Evolutionary conservation across 345 rosid genomes (phyloP).

Genomic region (Chamaenerion angustifolium): DNA sequence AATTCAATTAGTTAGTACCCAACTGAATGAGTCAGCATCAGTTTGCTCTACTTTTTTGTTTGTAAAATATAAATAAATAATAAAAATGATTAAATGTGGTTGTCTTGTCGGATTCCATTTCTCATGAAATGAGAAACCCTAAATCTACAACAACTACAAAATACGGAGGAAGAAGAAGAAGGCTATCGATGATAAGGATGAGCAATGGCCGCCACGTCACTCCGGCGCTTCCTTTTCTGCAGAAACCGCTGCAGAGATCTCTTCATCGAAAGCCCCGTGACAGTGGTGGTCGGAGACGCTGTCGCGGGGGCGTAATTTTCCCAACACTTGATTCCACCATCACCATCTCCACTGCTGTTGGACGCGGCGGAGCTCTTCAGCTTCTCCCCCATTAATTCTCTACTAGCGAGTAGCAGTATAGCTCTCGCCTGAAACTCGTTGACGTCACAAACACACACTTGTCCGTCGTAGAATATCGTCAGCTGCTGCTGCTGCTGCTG

Average conservation of each 20-base stretch:
- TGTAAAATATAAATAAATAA: no score
- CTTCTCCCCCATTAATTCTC: constrained; percentile 6
- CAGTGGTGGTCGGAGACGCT: constrained; percentile 4
- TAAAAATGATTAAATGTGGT: no score
- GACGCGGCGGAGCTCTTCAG: not conserved
- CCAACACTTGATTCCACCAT: not conserved
- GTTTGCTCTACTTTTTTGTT: no score
- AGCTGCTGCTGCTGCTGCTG: constrained; percentile 22
- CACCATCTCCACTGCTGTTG: not conserved
- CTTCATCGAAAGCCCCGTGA: constrained; percentile 10
- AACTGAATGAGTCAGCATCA: no score
- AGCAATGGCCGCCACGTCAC: not conserved
- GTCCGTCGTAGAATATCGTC: constrained; percentile 39
- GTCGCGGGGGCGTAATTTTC: not conserved
- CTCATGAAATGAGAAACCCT: no score
- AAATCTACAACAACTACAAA: no score
- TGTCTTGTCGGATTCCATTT: no score
- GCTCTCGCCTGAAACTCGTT: constrained; percentile 31
- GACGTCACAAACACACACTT: constrained; percentile 28
- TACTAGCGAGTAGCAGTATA: constrained; percentile 16
- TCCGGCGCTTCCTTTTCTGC: constrained; percentile 14
- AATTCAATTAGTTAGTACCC: no score
- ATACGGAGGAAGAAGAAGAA: not conserved
- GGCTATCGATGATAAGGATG: constrained; percentile 1
- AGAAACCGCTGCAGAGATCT: constrained; percentile 21